These are phyloP conservation scores for Vanderwaltozyma verrucispora DNA, from an alignment of 805 yeast species.

Conservation along the genomic window DNA sequence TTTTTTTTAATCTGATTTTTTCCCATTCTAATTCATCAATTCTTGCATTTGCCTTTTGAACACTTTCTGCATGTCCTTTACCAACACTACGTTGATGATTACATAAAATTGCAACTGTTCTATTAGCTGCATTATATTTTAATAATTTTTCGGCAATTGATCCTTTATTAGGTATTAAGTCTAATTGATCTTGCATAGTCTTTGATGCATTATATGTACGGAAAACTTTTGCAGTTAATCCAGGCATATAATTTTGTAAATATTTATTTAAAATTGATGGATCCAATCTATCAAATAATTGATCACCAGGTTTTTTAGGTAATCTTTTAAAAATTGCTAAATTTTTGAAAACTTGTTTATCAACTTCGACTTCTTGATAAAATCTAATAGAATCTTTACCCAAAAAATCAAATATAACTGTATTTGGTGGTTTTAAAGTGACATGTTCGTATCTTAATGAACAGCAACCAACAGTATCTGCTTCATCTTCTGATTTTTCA, in stretches of 20 bases:
- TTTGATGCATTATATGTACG: constrained; percentile 96
- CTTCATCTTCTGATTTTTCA: constrained; percentile 94
- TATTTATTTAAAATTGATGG: constrained; percentile 78
- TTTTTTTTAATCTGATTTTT: constrained; percentile 59
- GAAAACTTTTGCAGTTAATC: constrained; percentile 91
- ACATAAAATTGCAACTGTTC: constrained; percentile 92
- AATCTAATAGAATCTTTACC: constrained; percentile 94
- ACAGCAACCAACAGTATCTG: constrained; percentile 97
- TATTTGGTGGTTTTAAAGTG: constrained; percentile 73
- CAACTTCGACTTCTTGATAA: constrained; percentile 88
- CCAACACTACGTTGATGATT: constrained; percentile 92
- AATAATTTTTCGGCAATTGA: constrained; percentile 81
- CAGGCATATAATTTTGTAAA: constrained; percentile 82
- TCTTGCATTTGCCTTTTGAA: constrained; percentile 67
- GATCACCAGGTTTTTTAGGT: constrained; percentile 89
- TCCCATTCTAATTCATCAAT: constrained; percentile 81
- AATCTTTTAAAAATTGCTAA: constrained; percentile 75
- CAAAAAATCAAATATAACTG: constrained; percentile 79
- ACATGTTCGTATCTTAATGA: constrained; percentile 86
- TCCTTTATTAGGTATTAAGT: constrained; percentile 75
- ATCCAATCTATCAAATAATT: constrained; percentile 80
- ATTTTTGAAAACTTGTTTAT: constrained; percentile 84
- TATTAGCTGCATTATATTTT: constrained; percentile 85
- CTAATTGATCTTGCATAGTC: constrained; percentile 93
- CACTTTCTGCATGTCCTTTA: constrained; percentile 72